Conservation (phyloP, 108 stramenopile genomes). For the Epithemia pelagica region DNA sequence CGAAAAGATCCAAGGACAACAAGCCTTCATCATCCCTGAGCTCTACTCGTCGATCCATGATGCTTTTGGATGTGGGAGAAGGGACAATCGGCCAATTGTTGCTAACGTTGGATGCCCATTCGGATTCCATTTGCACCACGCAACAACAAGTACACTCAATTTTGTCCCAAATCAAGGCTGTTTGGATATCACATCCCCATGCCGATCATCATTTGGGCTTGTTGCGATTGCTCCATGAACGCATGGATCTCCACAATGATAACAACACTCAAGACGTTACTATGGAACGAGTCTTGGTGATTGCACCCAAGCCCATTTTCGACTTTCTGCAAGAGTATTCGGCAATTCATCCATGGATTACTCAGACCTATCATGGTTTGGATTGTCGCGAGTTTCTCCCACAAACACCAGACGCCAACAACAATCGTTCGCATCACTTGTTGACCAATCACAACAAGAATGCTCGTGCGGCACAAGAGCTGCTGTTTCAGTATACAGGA, state of each 20-base stretch:
- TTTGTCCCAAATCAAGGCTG: slow-evolving; percentile 35
- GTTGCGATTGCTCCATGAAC: slow-evolving; percentile 68
- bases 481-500: slow-evolving; percentile 44
- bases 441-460: no score
- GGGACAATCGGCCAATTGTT: slow-evolving; percentile 89
- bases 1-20: not conserved
- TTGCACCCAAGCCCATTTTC: slow-evolving; percentile 75
- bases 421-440: not conserved
- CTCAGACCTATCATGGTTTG: slow-evolving; percentile 51
- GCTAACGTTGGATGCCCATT: slow-evolving; percentile 35
- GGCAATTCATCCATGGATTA: slow-evolving; percentile 44
- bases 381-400: slow-evolving; percentile 59
- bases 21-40: no score
- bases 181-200: slow-evolving; percentile 97
- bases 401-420: slow-evolving; percentile 4
- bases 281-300: slow-evolving; percentile 63
- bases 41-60: slow-evolving; percentile 44
- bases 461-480: slow-evolving; percentile 6
- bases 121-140: not conserved
- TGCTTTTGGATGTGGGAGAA: slow-evolving; percentile 93
- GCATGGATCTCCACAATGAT: no score
- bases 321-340: slow-evolving; percentile 74
- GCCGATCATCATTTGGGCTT: slow-evolving; percentile 97
- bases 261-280: slow-evolving; percentile 1
- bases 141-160: not conserved